Base-by-base conservation (phyloP, 345 rosid genomes). In the Citrus australasica region DNA sequence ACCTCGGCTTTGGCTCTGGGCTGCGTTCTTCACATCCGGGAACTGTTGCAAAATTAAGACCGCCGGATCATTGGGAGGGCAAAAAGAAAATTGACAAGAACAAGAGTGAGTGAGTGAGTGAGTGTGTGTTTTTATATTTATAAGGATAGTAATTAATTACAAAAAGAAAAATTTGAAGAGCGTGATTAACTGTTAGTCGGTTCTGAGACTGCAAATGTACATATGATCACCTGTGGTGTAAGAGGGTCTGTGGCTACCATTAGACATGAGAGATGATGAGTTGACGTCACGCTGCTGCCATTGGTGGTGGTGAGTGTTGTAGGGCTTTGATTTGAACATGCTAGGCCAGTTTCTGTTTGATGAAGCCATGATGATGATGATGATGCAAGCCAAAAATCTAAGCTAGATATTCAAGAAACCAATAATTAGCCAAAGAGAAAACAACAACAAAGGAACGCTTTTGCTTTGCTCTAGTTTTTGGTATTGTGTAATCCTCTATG, bases 291-390 rank as follows among this genome's bases (percentile, higher is more conserved):
- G 94, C 74, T 97, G 98, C 98, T 97, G 98, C 98, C 96, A 91
- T 82, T 93, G 98, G 81, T 90, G 95, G 58, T 17, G 58, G 58
- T 53, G 58, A 53, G 58, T 17, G 58, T 53, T 53, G 58, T 92
- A 87, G 68, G 98, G 99, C 90, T 97, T 97, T 88, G 98, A 93
- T 81, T 93, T 94, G 92, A 96, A 96, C 99, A 92, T 85, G 85
- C 98, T 96, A 75, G 99, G 98, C 99, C 99, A 96, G 95, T 96
- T 98, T 84, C 95, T 92, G 86, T 96, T 94, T 75, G 99, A 94
- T 56, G 99, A 96, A 87, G 97, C 97, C 99, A 96, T 94, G 83
- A 76, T 79, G 84, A 71, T 58, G 84, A 69, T 58, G 75, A 67
- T 55, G 71, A 58, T 71, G 69, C 65, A 67, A 56, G 59, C 53